phyloP scores from a whole-genome alignment of 106 monocot species.

The Platanthera zijinensis region DNA sequence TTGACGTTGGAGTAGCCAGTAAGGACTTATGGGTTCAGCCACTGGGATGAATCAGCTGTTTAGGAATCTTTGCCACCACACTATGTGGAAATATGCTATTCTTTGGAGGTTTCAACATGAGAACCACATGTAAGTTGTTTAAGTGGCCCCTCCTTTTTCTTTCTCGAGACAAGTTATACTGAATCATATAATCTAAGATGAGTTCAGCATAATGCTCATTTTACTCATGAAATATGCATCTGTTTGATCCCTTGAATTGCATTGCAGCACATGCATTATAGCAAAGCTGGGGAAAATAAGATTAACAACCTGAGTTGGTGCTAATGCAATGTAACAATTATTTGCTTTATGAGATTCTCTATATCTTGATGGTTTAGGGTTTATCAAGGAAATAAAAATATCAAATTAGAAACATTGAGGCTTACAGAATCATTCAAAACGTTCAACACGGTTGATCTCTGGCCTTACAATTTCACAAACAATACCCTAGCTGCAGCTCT shows the following conservation, averaged over 20 bases:
- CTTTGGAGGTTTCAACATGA: constrained; percentile 49
- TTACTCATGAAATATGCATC: neutral
- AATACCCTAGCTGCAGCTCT: no score
- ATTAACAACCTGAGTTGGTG: neutral
- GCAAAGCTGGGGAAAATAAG: neutral
- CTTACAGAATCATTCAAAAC: no score
- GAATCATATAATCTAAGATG: neutral
- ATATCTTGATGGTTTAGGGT: neutral
- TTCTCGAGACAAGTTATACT: neutral
- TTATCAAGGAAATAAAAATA: no score
- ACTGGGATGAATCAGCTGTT: constrained; percentile 29
- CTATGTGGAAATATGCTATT: constrained; percentile 60
- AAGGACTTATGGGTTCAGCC: constrained; percentile 25
- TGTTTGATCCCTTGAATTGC: constrained; percentile 1
- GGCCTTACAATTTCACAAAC: no score
- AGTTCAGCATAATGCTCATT: neutral
- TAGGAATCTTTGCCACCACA: constrained; percentile 39
- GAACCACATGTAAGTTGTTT: constrained; percentile 30
- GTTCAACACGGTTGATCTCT: no score
- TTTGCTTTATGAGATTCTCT: neutral
- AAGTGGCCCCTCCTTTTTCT: neutral
- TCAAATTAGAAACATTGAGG: no score
- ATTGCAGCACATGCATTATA: neutral
- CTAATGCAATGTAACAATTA: neutral
- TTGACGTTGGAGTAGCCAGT: neutral